phyloP scores from a whole-genome alignment of 495 filamentous ascomycete species.

The Penicillium canariense region DNA sequence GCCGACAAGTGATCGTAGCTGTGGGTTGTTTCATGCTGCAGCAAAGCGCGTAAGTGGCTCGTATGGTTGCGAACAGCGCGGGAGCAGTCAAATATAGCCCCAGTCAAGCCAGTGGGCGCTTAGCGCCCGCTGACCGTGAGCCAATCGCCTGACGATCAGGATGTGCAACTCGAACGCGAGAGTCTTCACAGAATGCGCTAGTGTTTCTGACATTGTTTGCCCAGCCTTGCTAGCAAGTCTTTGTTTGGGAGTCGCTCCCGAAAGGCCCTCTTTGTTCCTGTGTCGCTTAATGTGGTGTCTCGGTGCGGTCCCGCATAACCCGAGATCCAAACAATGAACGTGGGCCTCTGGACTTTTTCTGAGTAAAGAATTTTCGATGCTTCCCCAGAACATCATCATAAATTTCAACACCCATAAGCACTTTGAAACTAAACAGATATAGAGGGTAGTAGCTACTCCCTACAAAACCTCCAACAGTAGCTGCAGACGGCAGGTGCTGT shows the following conservation, averaged over 20 bases:
- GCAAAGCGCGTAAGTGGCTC: conserved; percentile 14
- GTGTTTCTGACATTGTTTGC: neutral
- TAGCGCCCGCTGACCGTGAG: conserved; percentile 14
- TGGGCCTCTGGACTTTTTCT: neutral
- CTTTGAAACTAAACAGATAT: no score
- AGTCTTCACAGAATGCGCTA: neutral
- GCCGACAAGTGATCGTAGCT: conserved; percentile 8
- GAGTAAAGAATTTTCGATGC: no score
- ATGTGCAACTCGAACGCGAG: conserved; percentile 11
- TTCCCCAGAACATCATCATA: no score
- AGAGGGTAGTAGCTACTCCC: no score
- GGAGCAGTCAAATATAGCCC: conserved; percentile 22
- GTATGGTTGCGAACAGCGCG: conserved; percentile 9
- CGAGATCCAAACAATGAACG: neutral
- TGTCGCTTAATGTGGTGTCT: neutral
- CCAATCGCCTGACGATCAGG: conserved; percentile 14
- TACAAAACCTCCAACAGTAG: no score
- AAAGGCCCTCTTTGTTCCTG: neutral
- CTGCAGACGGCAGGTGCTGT: no score
- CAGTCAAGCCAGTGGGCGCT: conserved; percentile 19
- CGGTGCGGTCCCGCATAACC: neutral
- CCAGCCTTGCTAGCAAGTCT: neutral
- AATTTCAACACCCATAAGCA: no score
- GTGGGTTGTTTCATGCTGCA: conserved; percentile 22
- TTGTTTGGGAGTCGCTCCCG: neutral